Evolutionary conservation across 2,329 filamentous ascomycete genomes (phyloP), one percentile per base, ranked within the genome.

Genomic region (Pseudogymnoascus destructans): DNA sequence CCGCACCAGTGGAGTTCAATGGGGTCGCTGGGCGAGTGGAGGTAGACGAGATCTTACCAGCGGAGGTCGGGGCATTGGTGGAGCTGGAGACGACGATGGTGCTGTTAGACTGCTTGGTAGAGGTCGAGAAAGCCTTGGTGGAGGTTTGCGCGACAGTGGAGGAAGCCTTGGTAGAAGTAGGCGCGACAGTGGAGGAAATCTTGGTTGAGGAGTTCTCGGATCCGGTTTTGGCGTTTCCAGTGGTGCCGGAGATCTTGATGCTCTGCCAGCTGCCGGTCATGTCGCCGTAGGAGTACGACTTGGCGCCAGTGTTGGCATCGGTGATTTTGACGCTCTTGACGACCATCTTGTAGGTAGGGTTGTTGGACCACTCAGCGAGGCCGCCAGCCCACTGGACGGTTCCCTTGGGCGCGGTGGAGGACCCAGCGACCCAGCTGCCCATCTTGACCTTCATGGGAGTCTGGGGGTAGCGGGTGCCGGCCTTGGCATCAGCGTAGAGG

Each of bases 341-440:
- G 52, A 71, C 73, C 76, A 79, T 79, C 61, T 68, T 73, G 71
- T 74, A 79, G 33, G 13, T 15, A 3, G 77, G 76, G 10, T 65
- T 75, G 60, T 74, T 63, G 60, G 63, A 66, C 64, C 74, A 62
- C 65, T 77, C 73, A 11, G 73, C 74, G 32, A 70, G 65, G 58
- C 85, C 85, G 54, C 84, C 84, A 49, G 84, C 84, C 85, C 85
- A 88, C 58, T 79, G 68, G 59, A 85, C 76, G 21, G 82, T 85
- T 54, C 84, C 83, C 61, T 72, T 61, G n/a, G 75, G 70, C 35
- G 74, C 69, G 59, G 72, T 69, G 3, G 72, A 69, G 57, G 74
- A 72, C 63, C 77, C 79, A 19, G 72, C 77, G 46, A 77, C 71
- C 75, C 78, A 81, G 62, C 77, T 77, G 56, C 82, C 81, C 55